A percentile compares a stretch with the other conserved stretches of the same genome.
phyloP scores from a whole-genome alignment of 2,329 filamentous ascomycete species.

The Neonectria neomacrospora region DNA sequence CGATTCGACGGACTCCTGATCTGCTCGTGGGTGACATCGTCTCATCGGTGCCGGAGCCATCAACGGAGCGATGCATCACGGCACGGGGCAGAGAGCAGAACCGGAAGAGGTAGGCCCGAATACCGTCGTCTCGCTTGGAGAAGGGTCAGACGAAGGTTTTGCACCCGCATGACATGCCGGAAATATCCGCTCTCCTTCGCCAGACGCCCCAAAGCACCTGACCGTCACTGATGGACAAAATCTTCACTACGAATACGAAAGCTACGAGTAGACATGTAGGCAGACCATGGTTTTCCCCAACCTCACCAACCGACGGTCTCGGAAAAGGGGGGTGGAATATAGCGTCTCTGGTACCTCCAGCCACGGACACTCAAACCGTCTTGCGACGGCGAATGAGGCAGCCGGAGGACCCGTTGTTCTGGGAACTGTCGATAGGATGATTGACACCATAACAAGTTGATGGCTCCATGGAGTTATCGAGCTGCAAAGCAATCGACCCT shows the following conservation, averaged over 20 bases:
- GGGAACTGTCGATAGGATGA: constrained; percentile 95
- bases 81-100: neutral
- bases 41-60: neutral
- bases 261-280: constrained; percentile 65
- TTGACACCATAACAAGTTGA: constrained; percentile 79
- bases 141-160: neutral
- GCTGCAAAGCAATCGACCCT: constrained; percentile 85
- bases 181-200: neutral
- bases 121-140: constrained; percentile 14
- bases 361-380: constrained; percentile 71
- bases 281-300: constrained; percentile 87
- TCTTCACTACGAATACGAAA: neutral
- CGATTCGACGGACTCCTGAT: constrained; percentile 5
- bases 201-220: neutral
- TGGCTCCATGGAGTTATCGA: constrained; percentile 88
- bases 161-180: neutral
- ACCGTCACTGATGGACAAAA: neutral
- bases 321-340: constrained; percentile 93
- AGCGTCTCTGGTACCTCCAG: constrained; percentile 69
- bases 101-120: constrained; percentile 21
- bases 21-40: constrained; percentile 13
- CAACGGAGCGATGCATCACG: constrained; percentile 5
- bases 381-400: constrained; percentile 74
- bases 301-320: constrained; percentile 91
- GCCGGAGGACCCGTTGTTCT: constrained; percentile 75